Percentiles rank a stretch among this genome's conserved stretches.
phyloP scores from a whole-genome alignment of 2,329 filamentous ascomycete species.

The Xylogone sp. region DNA sequence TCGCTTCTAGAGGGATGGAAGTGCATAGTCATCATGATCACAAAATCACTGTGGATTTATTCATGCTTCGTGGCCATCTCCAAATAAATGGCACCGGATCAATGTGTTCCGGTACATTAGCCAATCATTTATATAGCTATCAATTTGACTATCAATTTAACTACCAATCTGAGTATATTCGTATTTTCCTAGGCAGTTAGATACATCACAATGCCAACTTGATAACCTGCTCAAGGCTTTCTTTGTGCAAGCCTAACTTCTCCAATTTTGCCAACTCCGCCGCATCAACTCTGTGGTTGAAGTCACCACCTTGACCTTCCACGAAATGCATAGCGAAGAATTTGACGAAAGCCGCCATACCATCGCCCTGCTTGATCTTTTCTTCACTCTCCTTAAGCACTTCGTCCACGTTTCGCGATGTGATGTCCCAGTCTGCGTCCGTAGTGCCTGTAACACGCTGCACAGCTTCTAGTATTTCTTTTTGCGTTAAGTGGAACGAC shows the following conservation, averaged over 20 bases:
- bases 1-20: no score
- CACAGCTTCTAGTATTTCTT: conserved; percentile 38
- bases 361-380: conserved; percentile 1
- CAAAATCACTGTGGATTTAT: no score
- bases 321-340: conserved; percentile 2
- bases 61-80: no score
- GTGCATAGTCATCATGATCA: no score
- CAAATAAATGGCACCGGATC: no score
- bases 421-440: conserved; percentile 18
- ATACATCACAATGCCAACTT: neutral
- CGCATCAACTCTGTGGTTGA: neutral
- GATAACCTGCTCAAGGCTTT: neutral
- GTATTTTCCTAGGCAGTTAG: no score
- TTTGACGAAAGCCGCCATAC: conserved; percentile 1
- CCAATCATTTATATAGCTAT: no score
- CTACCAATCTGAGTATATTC: no score
- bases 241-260: conserved; percentile 1
- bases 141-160: no score
- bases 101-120: no score
- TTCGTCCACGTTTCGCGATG: conserved; percentile 1
- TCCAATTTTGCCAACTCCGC: conserved; percentile 1
- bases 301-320: conserved; percentile 1
- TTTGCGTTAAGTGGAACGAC: conserved; percentile 43
- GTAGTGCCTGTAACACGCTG: conserved; percentile 19
- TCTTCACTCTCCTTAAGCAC: neutral